Conservation (phyloP, 768 basidiomycete species). For the Pluteus cervinus region DNA sequence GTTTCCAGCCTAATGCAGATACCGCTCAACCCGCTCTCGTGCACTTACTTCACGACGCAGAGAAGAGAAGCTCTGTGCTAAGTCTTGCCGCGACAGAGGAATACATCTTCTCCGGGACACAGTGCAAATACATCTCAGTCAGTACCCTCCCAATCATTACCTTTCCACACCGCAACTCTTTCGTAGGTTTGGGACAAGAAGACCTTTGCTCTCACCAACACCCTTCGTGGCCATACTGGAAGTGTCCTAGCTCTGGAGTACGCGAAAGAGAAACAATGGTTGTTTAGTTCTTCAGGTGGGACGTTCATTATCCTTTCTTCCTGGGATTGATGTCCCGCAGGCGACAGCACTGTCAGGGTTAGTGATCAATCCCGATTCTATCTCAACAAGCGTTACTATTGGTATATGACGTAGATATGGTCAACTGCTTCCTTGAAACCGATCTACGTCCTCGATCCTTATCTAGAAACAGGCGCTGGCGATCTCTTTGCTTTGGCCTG, state of each 20-base stretch:
- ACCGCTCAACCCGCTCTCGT: slow-evolving; percentile 42
- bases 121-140: slow-evolving; percentile 72
- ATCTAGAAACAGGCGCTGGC: slow-evolving; percentile 74
- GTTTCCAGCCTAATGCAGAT: slow-evolving; percentile 43
- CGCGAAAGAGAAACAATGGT: slow-evolving; percentile 70
- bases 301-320: not conserved
- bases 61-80: slow-evolving; percentile 63
- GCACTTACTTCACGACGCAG: slow-evolving; percentile 72
- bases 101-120: slow-evolving; percentile 81
- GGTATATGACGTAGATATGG: slow-evolving; percentile 59
- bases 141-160: slow-evolving; percentile 12
- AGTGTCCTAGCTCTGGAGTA: slow-evolving; percentile 79
- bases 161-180: slow-evolving; percentile 1
- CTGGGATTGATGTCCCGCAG: slow-evolving; percentile 28
- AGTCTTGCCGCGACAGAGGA: slow-evolving; percentile 66
- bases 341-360: slow-evolving; percentile 85
- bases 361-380: slow-evolving; percentile 15
- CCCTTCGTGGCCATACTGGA: slow-evolving; percentile 76
- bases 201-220: slow-evolving; percentile 60
- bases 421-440: slow-evolving; percentile 59
- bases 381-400: slow-evolving; percentile 1
- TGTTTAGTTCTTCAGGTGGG: slow-evolving; percentile 86
- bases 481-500: slow-evolving; percentile 85
- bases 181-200: slow-evolving; percentile 80
- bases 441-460: slow-evolving; percentile 71